A percentile compares a stretch with the other conserved stretches of the same genome.
Evolutionary conservation across 768 basidiomycete species (phyloP).

Genomic region (Xerocomus brunneocitrinus): DNA sequence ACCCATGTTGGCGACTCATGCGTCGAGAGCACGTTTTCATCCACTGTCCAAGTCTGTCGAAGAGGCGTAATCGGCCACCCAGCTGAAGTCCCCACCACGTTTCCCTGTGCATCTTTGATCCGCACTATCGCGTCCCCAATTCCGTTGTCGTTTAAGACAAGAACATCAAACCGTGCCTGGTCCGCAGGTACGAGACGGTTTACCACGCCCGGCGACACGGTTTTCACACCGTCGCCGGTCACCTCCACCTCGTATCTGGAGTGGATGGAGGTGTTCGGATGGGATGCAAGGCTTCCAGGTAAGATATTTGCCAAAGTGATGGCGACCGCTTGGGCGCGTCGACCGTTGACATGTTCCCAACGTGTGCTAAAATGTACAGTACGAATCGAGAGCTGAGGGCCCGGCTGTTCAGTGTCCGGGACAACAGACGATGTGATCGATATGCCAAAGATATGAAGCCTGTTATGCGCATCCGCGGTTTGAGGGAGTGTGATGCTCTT

Average conservation of each 20-base stretch:
- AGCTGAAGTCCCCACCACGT: constrained; percentile 31
- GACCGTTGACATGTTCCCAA: constrained; percentile 38
- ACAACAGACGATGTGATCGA: constrained; percentile 35
- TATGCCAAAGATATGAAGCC: constrained; percentile 45
- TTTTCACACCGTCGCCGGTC: constrained; percentile 37
- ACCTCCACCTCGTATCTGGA: constrained; percentile 35
- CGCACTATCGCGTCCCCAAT: constrained; percentile 28
- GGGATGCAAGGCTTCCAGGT: constrained; percentile 28
- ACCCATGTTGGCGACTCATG: constrained; percentile 59
- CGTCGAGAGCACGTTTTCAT: constrained; percentile 32
- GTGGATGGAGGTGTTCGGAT: constrained; percentile 30
- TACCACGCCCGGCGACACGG: constrained; percentile 38
- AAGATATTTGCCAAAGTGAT: constrained; percentile 50
- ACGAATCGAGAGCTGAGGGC: constrained; percentile 37
- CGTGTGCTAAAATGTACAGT: constrained; percentile 42
- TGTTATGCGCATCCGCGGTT: constrained; percentile 20
- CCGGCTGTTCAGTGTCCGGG: constrained; percentile 19
- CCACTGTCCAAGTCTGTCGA: constrained; percentile 38
- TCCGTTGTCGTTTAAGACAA: constrained; percentile 35
- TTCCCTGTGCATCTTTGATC: constrained; percentile 34
- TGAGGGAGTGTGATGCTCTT: constrained; percentile 43
- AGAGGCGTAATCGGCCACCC: constrained; percentile 39
- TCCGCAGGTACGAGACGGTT: constrained; percentile 48
- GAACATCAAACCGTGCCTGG: constrained; percentile 46
- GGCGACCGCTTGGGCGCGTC: constrained; percentile 44